These are phyloP conservation scores for Jackrogersella minutella DNA, from an alignment of 495 filamentous ascomycete genomes.

Conservation along the genomic window DNA sequence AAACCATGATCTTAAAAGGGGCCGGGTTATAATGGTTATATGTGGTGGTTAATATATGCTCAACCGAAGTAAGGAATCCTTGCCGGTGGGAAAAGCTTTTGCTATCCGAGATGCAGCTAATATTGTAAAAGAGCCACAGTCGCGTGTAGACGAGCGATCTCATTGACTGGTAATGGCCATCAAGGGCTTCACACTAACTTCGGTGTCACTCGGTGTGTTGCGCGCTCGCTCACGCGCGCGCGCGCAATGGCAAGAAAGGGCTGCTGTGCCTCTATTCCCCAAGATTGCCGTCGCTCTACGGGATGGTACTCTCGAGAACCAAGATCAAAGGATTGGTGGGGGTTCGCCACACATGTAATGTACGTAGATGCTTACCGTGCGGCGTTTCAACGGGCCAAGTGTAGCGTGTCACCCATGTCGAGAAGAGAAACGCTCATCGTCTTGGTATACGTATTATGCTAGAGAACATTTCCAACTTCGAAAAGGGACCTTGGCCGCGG, in stretches of 20 bases:
- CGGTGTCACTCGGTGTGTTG: constrained; percentile 42
- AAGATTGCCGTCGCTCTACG: constrained; percentile 44
- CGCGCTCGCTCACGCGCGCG: too few species aligned
- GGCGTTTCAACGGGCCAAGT: constrained; percentile 39
- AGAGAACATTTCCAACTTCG: constrained; percentile 13
- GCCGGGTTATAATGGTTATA: constrained; percentile 52
- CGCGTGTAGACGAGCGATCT: constrained; percentile 31
- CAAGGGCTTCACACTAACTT: constrained; percentile 22
- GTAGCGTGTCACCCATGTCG: constrained; percentile 37
- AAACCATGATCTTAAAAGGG: constrained; percentile 44
- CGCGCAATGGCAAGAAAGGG: constrained; percentile 21
- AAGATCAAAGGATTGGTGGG: constrained; percentile 44
- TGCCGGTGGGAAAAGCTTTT: constrained; percentile 29
- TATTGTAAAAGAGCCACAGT: constrained; percentile 29
- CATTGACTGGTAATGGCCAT: constrained; percentile 21
- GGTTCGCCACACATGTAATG: constrained; percentile 10
- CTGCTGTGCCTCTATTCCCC: constrained; percentile 30
- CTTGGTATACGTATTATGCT: constrained; percentile 18
- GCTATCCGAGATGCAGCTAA: constrained; percentile 42
- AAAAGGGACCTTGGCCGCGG: constrained; percentile 8
- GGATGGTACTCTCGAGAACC: constrained; percentile 45
- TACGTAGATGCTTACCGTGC: constrained; percentile 31
- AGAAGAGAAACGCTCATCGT: constrained; percentile 31
- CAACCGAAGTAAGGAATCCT: constrained; percentile 42
- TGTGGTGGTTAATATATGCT: constrained; percentile 53